A percentile compares a stretch with the other conserved stretches of the same genome.
Conservation (phyloP, 768 basidiomycete species). For the Podaxis sp. region DNA sequence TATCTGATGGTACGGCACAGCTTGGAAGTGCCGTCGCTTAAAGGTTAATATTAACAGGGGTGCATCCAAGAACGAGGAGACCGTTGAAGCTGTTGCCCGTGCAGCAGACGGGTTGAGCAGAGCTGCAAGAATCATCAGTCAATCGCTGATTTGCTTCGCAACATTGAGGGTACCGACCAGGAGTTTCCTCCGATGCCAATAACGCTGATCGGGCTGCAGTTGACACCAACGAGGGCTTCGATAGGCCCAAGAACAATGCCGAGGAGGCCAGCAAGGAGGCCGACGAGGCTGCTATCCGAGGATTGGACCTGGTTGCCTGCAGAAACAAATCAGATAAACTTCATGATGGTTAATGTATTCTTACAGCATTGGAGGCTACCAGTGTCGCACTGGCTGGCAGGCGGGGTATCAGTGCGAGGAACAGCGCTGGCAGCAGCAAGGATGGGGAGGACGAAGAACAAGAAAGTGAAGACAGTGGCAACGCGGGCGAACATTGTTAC, state of each 20-base stretch:
- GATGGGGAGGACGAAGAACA: slow-evolving; percentile 25
- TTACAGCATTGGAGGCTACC: slow-evolving; percentile 30
- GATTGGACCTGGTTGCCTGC: slow-evolving; percentile 23
- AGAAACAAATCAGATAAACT: neutral
- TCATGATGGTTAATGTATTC: neutral
- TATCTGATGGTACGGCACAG: no score
- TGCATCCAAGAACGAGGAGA: slow-evolving; percentile 28
- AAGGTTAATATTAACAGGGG: slow-evolving; percentile 26
- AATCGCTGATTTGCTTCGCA: neutral
- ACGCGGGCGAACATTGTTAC: slow-evolving; percentile 28
- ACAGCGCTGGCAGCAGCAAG: slow-evolving; percentile 26
- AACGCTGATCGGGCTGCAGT: slow-evolving; percentile 29
- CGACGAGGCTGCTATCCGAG: slow-evolving; percentile 15
- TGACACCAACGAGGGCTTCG: slow-evolving; percentile 17
- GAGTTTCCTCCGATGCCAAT: slow-evolving; percentile 23
- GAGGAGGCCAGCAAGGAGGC: slow-evolving; percentile 27
- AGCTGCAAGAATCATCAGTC: slow-evolving; percentile 12
- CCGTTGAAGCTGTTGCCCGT: slow-evolving; percentile 27
- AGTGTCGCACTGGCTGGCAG: slow-evolving; percentile 25
- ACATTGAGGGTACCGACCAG: slow-evolving; percentile 16
- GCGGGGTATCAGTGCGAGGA: slow-evolving; percentile 17
- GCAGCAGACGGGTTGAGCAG: slow-evolving; percentile 31
- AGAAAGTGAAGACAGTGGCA: slow-evolving; percentile 20
- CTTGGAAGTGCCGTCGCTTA: slow-evolving; percentile 2
- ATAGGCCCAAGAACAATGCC: slow-evolving; percentile 26